Conservation (phyloP, 1,139 yeast species). For the Diutina siamensis region DNA sequence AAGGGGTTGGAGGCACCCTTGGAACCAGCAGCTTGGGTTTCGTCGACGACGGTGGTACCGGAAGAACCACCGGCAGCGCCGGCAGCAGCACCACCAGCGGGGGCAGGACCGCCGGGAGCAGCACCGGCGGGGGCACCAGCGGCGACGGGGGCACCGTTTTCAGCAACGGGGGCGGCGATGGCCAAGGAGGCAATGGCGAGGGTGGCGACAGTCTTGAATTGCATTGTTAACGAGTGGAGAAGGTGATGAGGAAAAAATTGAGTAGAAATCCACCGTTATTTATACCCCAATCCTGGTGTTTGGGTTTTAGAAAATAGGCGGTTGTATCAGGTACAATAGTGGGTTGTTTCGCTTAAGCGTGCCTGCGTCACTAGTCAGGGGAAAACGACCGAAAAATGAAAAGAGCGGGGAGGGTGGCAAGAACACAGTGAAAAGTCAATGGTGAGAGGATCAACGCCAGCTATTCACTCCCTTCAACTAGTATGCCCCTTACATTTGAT, state of each 20-base stretch:
- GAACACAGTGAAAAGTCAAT: no score
- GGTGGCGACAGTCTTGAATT: background rate
- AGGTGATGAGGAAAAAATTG: background rate
- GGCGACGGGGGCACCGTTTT: background rate
- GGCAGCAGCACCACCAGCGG: background rate
- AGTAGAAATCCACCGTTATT: background rate
- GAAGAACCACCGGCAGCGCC: background rate
- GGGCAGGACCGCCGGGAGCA: background rate
- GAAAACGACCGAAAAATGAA: no score
- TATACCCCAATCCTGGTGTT: background rate
- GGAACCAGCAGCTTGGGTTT: background rate
- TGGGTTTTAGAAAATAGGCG: no score
- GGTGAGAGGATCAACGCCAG: no score
- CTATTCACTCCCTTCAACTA: no score
- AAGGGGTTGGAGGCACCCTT: background rate
- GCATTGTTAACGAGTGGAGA: background rate
- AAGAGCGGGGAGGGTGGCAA: no score
- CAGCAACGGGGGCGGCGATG: background rate
- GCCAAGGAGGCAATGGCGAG: slow-evolving; percentile 4
- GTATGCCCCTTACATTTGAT: no score
- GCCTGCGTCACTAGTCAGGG: no score
- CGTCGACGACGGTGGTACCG: background rate
- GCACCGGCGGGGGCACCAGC: no score
- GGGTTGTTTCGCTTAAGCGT: no score
- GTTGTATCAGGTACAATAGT: no score